Conservation (phyloP, 2,329 filamentous ascomycete species). For the Zasmidium citrigriseum region DNA sequence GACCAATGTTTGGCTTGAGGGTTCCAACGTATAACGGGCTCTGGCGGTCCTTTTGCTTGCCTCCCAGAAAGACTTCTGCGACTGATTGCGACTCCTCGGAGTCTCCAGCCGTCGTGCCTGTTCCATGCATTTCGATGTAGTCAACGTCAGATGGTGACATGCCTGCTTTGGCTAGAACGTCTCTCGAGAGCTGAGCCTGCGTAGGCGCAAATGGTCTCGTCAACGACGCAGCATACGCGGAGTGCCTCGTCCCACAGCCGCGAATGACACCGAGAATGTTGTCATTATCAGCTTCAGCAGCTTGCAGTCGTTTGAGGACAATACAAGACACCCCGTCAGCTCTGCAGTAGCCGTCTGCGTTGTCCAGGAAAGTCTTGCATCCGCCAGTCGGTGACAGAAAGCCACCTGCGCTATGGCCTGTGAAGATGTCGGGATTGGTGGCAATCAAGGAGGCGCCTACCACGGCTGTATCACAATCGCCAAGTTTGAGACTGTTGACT, state of each 20-base stretch:
- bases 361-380: conserved; percentile 44
- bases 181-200: too few relatives aligned
- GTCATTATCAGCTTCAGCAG: conserved; percentile 35
- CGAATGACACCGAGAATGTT: too few relatives aligned
- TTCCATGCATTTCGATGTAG: conserved; percentile 12
- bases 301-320: conserved; percentile 34
- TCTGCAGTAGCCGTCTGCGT: conserved; percentile 36
- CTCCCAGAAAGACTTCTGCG: not conserved
- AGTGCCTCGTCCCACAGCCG: too few relatives aligned
- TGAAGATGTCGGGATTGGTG: conserved; percentile 31
- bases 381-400: conserved; percentile 48
- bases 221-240: too few relatives aligned
- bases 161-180: too few relatives aligned
- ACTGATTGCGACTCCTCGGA: conserved; percentile 15
- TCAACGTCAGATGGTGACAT: conserved; percentile 23
- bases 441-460: conserved; percentile 40
- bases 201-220: too few relatives aligned
- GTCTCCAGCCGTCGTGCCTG: conserved; percentile 10
- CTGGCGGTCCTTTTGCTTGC: not conserved
- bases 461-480: conserved; percentile 34
- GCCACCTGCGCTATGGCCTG: conserved; percentile 37
- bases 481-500: conserved; percentile 26
- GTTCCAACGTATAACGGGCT: conserved; percentile 23
- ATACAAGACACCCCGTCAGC: conserved; percentile 26
- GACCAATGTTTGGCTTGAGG: conserved; percentile 31